Conservation (phyloP, 2,329 filamentous ascomycete species). For the Sarocladiaceae sp. region DNA sequence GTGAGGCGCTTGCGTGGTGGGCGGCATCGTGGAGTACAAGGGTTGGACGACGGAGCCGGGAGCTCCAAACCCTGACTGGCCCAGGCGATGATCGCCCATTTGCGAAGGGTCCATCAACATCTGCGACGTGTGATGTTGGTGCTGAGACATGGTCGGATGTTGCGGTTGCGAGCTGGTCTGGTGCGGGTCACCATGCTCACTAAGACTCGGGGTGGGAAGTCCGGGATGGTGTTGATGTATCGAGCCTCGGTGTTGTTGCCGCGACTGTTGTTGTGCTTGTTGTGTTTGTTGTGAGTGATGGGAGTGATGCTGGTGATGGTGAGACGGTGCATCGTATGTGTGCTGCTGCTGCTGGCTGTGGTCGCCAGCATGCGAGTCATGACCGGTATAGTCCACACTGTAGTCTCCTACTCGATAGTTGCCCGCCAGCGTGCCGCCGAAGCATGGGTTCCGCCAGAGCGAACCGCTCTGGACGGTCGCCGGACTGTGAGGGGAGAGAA, state of each 20-base stretch:
- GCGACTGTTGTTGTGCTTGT: conserved; percentile 16
- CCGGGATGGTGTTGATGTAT: conserved; percentile 11
- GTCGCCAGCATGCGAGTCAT: conserved; percentile 58
- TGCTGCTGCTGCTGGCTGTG: conserved; percentile 59
- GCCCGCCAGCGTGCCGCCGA: conserved; percentile 65
- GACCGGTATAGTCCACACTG: conserved; percentile 68
- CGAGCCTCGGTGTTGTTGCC: conserved; percentile 29
- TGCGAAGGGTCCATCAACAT: conserved; percentile 48
- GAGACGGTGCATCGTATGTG: conserved; percentile 48
- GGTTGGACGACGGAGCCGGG: conserved; percentile 43
- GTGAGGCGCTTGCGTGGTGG: conserved; percentile 24
- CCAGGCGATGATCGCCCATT: conserved; percentile 46
- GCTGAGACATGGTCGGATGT: conserved; percentile 15
- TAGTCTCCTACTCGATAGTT: conserved; percentile 68
- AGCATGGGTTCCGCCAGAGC: conserved; percentile 73
- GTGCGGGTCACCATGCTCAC: conserved; percentile 8
- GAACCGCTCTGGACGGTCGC: conserved; percentile 67
- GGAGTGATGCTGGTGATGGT: conserved; percentile 26
- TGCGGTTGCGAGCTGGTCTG: conserved; percentile 6
- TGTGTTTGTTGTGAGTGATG: conserved; percentile 16
- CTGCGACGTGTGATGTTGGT: conserved; percentile 38
- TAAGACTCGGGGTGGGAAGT: conserved; percentile 2
- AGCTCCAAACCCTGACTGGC: conserved; percentile 46
- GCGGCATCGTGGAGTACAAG: conserved; percentile 43
- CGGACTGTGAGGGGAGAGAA: conserved; percentile 55